Percentiles rank a stretch among this genome's conserved stretches.
Evolutionary conservation across 1,139 yeast species (phyloP).

Genomic region (Pichia sp.): DNA sequence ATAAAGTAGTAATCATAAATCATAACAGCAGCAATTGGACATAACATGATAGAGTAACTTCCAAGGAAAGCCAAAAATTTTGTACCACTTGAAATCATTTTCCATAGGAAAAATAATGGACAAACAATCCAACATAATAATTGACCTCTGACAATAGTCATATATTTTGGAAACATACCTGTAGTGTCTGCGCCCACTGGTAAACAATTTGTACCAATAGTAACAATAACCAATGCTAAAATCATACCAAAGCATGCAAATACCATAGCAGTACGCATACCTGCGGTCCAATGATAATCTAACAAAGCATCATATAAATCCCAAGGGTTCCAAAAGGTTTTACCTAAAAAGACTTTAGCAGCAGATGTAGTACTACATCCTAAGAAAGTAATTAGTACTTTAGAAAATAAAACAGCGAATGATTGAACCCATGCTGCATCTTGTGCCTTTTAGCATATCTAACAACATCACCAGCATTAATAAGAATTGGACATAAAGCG

Average conservation of each 20-base stretch:
- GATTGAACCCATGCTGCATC: slow-evolving; percentile 38
- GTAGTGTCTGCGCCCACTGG: slow-evolving; percentile 84
- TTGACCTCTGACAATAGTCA: slow-evolving; percentile 73
- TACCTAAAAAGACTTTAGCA: slow-evolving; percentile 60
- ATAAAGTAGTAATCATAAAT: slow-evolving; percentile 67
- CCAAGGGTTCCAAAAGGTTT: slow-evolving; percentile 74
- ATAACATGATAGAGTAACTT: slow-evolving; percentile 75
- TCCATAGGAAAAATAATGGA: slow-evolving; percentile 77
- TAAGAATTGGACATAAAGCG: slow-evolving; percentile 68
- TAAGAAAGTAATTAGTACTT: slow-evolving; percentile 68
- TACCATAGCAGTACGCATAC: slow-evolving; percentile 40
- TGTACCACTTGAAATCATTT: slow-evolving; percentile 48
- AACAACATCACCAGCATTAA: slow-evolving; percentile 81
- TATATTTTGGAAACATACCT: slow-evolving; percentile 64
- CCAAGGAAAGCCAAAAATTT: slow-evolving; percentile 67
- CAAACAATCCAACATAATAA: slow-evolving; percentile 70
- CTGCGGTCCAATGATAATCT: slow-evolving; percentile 52
- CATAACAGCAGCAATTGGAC: slow-evolving; percentile 76
- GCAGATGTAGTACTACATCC: slow-evolving; percentile 81
- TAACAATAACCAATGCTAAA: slow-evolving; percentile 69
- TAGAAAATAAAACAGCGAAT: slow-evolving; percentile 65
- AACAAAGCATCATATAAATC: slow-evolving; percentile 43
- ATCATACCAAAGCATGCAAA: slow-evolving; percentile 78
- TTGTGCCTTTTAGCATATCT: slow-evolving; percentile 50
- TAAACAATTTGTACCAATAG: slow-evolving; percentile 75